phyloP scores from a whole-genome alignment of 176 grass and related monocot species.

The Raddia guianensis region DNA sequence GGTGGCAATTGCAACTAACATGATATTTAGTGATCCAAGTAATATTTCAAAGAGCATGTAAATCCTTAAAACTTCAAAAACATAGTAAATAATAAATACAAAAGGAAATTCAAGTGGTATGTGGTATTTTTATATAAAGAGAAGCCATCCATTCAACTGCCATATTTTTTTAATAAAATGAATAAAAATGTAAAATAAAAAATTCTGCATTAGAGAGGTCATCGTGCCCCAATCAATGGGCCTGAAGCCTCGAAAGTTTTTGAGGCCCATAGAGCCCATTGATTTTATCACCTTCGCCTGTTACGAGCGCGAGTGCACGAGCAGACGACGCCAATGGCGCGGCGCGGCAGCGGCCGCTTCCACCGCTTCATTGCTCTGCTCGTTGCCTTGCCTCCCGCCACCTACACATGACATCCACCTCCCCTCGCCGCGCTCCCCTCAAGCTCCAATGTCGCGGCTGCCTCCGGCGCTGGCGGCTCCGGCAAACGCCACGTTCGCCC shows the following conservation, averaged over 20 bases:
- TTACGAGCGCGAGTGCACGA: neutral
- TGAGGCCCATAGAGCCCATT: neutral
- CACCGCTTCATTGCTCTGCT: neutral
- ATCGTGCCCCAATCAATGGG: neutral
- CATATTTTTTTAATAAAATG: too few relatives aligned
- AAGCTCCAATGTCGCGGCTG: neutral
- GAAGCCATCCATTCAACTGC: too few relatives aligned
- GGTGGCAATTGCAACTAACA: too few relatives aligned
- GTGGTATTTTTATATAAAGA: too few relatives aligned
- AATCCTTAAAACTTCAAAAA: too few relatives aligned
- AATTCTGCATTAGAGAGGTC: too few relatives aligned
- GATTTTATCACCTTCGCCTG: neutral
- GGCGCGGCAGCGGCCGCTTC: conserved; percentile 4
- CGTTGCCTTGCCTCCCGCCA: neutral
- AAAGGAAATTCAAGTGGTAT: too few relatives aligned
- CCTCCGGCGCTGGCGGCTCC: neutral
- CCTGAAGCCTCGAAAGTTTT: neutral
- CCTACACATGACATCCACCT: conserved; percentile 25
- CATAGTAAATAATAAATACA: too few relatives aligned
- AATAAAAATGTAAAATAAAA: too few relatives aligned
- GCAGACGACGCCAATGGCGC: neutral
- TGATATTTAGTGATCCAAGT: too few relatives aligned
- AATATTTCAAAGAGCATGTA: too few relatives aligned
- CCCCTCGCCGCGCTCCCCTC: neutral
- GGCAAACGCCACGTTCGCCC: conserved; percentile 56